Conservation (phyloP, 345 rosid genomes). For the Theobroma cacao region DNA sequence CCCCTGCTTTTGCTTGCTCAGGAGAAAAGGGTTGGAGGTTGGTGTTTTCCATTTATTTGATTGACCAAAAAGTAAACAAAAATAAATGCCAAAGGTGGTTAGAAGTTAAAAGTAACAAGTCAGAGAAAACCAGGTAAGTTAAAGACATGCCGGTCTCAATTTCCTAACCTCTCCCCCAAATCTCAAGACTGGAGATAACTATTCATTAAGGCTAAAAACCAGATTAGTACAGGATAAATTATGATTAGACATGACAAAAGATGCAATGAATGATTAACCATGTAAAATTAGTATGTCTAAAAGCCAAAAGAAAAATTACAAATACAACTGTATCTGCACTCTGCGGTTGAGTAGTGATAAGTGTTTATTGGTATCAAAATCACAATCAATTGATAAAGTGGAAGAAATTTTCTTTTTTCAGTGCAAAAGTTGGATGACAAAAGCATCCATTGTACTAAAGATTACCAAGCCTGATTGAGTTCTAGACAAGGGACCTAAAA, state of each 20-base stretch:
- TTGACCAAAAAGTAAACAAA: slow-evolving; percentile 23
- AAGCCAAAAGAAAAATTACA: slow-evolving; percentile 14
- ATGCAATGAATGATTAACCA: slow-evolving; percentile 2
- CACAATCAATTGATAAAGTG: background rate
- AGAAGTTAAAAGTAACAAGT: slow-evolving; percentile 15
- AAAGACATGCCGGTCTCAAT: slow-evolving; percentile 27
- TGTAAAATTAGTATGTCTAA: background rate
- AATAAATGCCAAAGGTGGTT: slow-evolving; percentile 25
- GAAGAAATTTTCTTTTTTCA: background rate
- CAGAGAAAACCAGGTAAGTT: slow-evolving; percentile 19
- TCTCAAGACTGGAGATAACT: slow-evolving; percentile 24
- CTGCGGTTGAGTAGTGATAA: background rate
- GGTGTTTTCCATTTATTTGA: background rate
- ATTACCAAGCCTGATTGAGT: background rate
- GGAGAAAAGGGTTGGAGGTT: background rate
- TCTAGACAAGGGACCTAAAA: background rate
- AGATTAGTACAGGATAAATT: background rate
- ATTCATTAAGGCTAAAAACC: slow-evolving; percentile 32
- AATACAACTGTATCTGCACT: background rate
- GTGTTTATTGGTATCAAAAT: background rate
- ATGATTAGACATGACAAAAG: slow-evolving; percentile 13
- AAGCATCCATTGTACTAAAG: background rate
- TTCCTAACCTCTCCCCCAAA: slow-evolving; percentile 19
- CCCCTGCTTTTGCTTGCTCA: background rate
- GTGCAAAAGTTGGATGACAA: background rate